phyloP scores from a whole-genome alignment of 805 yeast genomes.

The Brettanomyces nanus region DNA sequence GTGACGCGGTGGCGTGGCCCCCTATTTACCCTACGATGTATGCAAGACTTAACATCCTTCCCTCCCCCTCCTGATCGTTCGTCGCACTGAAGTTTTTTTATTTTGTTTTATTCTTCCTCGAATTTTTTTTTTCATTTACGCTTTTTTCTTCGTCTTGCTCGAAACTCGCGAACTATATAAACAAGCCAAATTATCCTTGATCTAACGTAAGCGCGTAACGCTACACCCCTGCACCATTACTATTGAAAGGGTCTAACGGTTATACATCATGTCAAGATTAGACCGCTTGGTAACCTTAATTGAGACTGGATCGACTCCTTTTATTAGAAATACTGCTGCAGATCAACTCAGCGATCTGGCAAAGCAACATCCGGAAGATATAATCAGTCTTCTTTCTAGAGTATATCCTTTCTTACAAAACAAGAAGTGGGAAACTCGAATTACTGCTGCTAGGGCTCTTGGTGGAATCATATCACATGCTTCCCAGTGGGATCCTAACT shows the following conservation, averaged over 20 bases:
- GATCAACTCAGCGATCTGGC: slow-evolving; percentile 94
- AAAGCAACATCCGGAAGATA: slow-evolving; percentile 90
- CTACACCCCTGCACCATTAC: slow-evolving; percentile 1
- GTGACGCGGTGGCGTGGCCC: too few species aligned
- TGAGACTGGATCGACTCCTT: slow-evolving; percentile 92
- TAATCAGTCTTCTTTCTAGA: slow-evolving; percentile 70
- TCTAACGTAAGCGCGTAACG: too few species aligned
- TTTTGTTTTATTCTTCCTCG: too few species aligned
- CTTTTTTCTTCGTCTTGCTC: too few species aligned
- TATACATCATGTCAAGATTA: slow-evolving; percentile 24
- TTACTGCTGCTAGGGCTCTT: slow-evolving; percentile 88
- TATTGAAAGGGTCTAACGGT: too few species aligned
- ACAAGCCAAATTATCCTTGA: too few species aligned
- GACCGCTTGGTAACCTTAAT: slow-evolving; percentile 36
- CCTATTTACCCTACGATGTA: too few species aligned
- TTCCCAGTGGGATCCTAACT: slow-evolving; percentile 77
- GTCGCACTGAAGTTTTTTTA: too few species aligned
- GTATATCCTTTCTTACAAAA: slow-evolving; percentile 84
- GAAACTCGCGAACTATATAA: too few species aligned
- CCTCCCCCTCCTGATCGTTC: too few species aligned
- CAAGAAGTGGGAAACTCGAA: slow-evolving; percentile 91
- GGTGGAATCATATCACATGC: slow-evolving; percentile 86
- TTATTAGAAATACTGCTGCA: slow-evolving; percentile 93
- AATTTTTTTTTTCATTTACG: too few species aligned
- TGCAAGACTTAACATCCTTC: too few species aligned